These are phyloP conservation scores for Xylariales sp. DNA, from an alignment of 2,329 filamentous ascomycete species.

Conservation along the genomic window DNA sequence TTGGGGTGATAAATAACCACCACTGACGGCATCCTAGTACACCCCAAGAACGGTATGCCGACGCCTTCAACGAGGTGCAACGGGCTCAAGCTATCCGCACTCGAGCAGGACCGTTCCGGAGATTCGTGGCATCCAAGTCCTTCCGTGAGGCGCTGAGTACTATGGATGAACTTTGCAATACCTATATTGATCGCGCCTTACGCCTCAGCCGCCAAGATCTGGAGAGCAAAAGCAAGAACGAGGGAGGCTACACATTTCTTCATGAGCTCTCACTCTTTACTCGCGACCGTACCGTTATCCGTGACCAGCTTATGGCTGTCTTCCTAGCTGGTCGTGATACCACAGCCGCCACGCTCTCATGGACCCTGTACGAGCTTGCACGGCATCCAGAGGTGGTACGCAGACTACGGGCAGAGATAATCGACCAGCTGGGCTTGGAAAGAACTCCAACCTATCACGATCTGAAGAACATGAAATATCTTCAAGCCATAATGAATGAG, in stretches of 20 bases:
- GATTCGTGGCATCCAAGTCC: not conserved
- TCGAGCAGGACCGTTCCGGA: constrained; percentile 42
- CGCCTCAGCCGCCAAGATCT: not conserved
- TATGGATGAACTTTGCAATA: not conserved
- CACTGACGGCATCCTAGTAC: constrained; percentile 5
- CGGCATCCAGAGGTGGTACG: not conserved
- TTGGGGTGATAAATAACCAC: too few relatives aligned
- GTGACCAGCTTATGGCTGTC: not conserved
- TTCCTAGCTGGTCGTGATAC: not conserved
- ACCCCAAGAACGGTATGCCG: constrained; percentile 60
- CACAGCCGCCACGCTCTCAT: not conserved
- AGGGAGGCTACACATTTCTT: not conserved
- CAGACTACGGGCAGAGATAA: not conserved
- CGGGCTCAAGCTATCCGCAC: constrained; percentile 64
- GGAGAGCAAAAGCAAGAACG: not conserved
- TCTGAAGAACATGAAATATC: not conserved
- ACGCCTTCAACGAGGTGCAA: constrained; percentile 77
- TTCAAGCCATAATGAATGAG: not conserved
- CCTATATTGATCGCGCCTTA: not conserved
- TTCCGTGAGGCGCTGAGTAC: not conserved
- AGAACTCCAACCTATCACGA: not conserved
- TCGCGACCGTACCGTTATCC: not conserved
- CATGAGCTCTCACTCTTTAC: not conserved
- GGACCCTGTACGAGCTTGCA: not conserved
- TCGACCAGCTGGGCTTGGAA: not conserved